Evolutionary conservation across 1,284 basidiomycete species (phyloP), one percentile per base, ranked within the genome.

Genomic region (Heterobasidion parviporum): DNA sequence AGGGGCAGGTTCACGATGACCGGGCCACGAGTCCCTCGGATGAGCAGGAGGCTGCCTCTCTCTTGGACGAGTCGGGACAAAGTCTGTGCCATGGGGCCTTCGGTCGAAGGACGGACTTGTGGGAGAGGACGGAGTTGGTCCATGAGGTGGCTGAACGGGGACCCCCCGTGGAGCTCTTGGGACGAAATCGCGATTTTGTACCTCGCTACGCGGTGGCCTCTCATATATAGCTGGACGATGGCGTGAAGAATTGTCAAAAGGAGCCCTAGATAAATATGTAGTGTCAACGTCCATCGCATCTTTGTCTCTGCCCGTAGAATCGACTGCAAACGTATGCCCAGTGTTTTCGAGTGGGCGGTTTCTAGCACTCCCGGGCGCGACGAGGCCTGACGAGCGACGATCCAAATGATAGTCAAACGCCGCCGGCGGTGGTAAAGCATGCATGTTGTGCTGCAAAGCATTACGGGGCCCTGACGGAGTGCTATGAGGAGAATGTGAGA

Each of bases 251-350:
- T 60, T 56, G 15, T 54, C 53, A 9, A 52, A 14, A 16, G 60
- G 44, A 26, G 44, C 32, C 44, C 59, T 63, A 45, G 59, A 16
- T 5, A 57, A 43, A 20, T 59, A 54, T 3, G 58, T 54, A 2
- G 26, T 53, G 57, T 72, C 68, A 46, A 66, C 55, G 18, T 69
- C 64, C 67, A 68, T 69, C 14, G 57, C 56, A n/a, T 68, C 65
- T 8, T 49, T 49, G 14, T 61, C 57, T n/a, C 56, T 49, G 38
- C 54, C 14, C 6, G 18, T 51, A 35, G 43, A 43, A 45, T 56
- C 57, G 45, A 44, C 52, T 38, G 47, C 36, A 43, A 49, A 53
- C 20, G 48, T 35, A 52, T 50, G 47, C n/a, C 49, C 59, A 34
- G 50, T 50, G 26, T 56, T 50, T 3, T 51, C 56, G 52, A 48